These are phyloP conservation scores for Fusarium nodosum DNA, from an alignment of 2,329 filamentous ascomycete species.

Conservation along the genomic window DNA sequence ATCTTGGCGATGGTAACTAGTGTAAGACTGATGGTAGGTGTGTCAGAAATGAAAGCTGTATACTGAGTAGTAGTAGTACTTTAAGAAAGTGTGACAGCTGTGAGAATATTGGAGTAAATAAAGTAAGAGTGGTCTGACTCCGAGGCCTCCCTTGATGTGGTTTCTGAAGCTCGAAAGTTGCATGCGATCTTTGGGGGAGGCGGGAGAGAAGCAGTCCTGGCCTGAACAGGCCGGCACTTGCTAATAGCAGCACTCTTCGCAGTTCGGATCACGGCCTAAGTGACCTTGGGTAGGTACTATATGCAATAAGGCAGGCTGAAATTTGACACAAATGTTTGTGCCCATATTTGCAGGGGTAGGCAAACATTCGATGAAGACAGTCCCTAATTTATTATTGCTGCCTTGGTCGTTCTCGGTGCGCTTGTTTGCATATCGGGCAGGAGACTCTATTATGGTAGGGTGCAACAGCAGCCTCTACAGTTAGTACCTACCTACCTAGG, in stretches of 20 bases:
- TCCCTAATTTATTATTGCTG: not conserved
- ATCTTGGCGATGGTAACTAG: conserved; percentile 36
- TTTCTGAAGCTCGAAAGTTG: not conserved
- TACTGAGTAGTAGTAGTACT: not conserved
- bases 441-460: not conserved
- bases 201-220: conserved; percentile 1
- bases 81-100: not conserved
- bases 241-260: conserved; percentile 14
- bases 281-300: not conserved
- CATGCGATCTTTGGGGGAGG: not conserved
- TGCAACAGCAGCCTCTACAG: not conserved
- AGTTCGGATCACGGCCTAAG: not conserved
- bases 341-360: conserved; percentile 6
- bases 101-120: not conserved
- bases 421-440: not conserved
- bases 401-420: not conserved
- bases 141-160: conserved; percentile 20
- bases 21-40: conserved; percentile 11
- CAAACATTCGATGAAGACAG: not conserved
- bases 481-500: too few species aligned
- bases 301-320: conserved; percentile 4
- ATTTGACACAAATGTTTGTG: not conserved
- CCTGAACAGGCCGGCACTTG: not conserved
- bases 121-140: not conserved
- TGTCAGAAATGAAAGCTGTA: not conserved